Evolutionary conservation across 148 eudicot genomes (phyloP).

Genomic region (Simmondsia chinensis): DNA sequence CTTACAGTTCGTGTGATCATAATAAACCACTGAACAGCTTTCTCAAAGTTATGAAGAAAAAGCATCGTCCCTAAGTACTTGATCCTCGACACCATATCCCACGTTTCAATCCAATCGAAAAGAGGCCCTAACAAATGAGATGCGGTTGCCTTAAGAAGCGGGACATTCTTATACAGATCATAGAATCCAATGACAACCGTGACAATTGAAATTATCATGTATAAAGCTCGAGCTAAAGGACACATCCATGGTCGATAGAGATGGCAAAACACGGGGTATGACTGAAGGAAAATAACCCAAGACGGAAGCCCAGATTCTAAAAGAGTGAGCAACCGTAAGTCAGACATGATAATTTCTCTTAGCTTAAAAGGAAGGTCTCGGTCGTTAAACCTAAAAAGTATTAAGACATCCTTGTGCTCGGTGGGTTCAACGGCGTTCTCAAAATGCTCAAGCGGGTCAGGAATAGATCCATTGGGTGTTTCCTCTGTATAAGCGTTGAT

Average conservation of each 20-base stretch:
- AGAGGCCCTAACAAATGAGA: conserved; percentile 88
- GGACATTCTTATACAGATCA: conserved; percentile 94
- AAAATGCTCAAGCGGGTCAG: conserved; percentile 32
- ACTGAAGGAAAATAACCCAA: conserved; percentile 96
- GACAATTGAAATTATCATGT: conserved; percentile 55
- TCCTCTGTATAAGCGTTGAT: conserved; percentile 35
- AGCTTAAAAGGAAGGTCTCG: conserved; percentile 75
- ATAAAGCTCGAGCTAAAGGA: conserved; percentile 81
- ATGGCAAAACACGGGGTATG: conserved; percentile 85
- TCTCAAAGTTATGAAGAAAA: conserved; percentile 80
- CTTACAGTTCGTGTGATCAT: conserved; percentile 52
- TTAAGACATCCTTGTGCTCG: conserved; percentile 61
- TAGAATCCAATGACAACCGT: conserved; percentile 95
- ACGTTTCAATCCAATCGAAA: conserved; percentile 93
- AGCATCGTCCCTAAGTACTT: conserved; percentile 93
- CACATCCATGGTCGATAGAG: conserved; percentile 99
- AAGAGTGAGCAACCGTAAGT: conserved; percentile 76
- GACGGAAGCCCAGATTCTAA: conserved; percentile 98
- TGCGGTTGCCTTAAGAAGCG: conserved; percentile 87
- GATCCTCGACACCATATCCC: conserved; percentile 94
- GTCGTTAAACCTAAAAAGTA: conserved; percentile 73
- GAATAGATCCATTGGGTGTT: conserved; percentile 16
- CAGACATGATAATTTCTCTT: conserved; percentile 57
- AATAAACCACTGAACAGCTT: conserved; percentile 80
- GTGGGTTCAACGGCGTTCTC: conserved; percentile 56